Evolutionary conservation across 225 moss, liverwort and hornwort species (phyloP), one percentile per base, ranked within the genome.

Genomic region (Ulota crispa): DNA sequence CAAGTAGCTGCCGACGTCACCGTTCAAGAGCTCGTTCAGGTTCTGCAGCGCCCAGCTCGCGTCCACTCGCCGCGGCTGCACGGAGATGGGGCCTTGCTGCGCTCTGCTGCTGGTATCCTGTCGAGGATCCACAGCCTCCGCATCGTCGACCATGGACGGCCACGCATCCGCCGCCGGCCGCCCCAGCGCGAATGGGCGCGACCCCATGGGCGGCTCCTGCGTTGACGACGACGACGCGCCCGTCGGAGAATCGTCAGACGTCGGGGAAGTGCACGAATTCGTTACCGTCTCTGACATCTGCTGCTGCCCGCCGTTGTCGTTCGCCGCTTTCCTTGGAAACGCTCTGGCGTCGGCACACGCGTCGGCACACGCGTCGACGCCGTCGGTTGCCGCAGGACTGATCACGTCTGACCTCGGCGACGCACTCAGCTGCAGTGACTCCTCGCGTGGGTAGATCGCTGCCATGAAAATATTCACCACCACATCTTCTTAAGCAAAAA

Each of bases 1-100:
- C 4, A 65, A 59, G 64, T 85, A 84, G n/a, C 47, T 80, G 23
- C 85, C 81, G 32, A 77, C 79, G 60, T 91, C 81, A 20, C 82
- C 91, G 53, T 87, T 88, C 64, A 91, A 53, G 28, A 91, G 67
- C 36, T 81, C 88, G 28, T 86, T 86, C 39, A 91, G 72, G 72
- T 85, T 88, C 68, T 87, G 88, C 32, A 88, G 37, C 23, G 85
- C 81, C 91, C 91, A 91, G 45, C 73, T 64, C 5, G 88, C 82
- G 50, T 90, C 90, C 60, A 80, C 90, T 55, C 91, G 86, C 27
- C 91, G 81, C 68, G 91, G 91, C 70, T 91, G 91, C 20, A 91
- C 91, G 24, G 91, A 91, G 42, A 91, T 91, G 11, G 91, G 91
- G 7, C 89, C 87, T 61, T 45, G 89, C 45, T 77, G 87, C 45